Percentiles rank a stretch among this genome's conserved stretches.
Conservation (phyloP, 176 grass and related monocot species). For the Cocos nucifera region DNA sequence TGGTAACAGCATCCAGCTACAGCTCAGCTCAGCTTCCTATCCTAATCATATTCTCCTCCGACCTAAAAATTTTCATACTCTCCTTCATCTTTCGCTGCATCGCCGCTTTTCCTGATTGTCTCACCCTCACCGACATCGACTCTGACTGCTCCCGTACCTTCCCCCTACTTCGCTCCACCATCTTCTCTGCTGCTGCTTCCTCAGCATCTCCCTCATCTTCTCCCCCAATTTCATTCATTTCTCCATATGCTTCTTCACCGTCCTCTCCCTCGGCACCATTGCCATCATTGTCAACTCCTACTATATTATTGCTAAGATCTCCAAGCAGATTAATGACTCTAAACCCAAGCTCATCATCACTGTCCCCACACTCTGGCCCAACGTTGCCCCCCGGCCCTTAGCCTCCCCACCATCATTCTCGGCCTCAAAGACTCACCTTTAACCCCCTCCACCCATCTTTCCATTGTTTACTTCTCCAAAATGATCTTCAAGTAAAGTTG, state of each 20-base stretch:
- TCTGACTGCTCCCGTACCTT: conserved; percentile 72
- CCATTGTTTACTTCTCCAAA: conserved; percentile 39
- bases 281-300: conserved; percentile 64
- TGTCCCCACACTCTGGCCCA: conserved; percentile 37
- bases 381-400: conserved; percentile 24
- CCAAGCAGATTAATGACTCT: conserved; percentile 59
- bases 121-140: too few species aligned
- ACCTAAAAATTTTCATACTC: conserved; percentile 35
- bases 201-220: conserved; percentile 43
- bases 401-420: conserved; percentile 58
- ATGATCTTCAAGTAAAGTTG: conserved; percentile 13
- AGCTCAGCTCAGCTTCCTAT: conserved; percentile 38
- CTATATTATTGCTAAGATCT: conserved; percentile 56
- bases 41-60: conserved; percentile 22
- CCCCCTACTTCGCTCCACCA: conserved; percentile 27
- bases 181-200: conserved; percentile 32
- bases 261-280: conserved; percentile 53
- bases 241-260: conserved; percentile 59
- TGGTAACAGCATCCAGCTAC: conserved; percentile 32
- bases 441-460: background rate
- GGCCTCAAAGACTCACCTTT: background rate
- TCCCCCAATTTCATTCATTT: too few species aligned
- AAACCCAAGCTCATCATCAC: conserved; percentile 46
- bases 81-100: conserved; percentile 47
- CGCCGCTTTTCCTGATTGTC: conserved; percentile 34